A percentile compares a stretch with the other conserved stretches of the same genome.
Conservation (phyloP, 2,329 filamentous ascomycete species). For the Diaporthe citrichinensis region DNA sequence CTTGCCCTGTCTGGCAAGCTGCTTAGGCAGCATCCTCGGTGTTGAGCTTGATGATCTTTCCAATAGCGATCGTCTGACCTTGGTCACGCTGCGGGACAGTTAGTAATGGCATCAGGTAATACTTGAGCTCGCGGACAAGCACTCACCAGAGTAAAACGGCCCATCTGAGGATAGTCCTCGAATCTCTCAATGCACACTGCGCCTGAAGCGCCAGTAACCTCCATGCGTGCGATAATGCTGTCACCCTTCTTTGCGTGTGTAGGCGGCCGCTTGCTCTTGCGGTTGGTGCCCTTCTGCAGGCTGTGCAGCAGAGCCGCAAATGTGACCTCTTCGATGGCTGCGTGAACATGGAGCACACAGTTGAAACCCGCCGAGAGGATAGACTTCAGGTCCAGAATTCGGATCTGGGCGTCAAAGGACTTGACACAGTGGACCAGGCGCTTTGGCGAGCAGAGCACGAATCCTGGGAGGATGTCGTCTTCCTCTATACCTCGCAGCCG, state of each 20-base stretch:
- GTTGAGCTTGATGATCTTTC: slow-evolving; percentile 95
- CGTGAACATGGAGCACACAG: slow-evolving; percentile 97
- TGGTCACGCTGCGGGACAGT: slow-evolving; percentile 57
- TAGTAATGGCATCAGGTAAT: slow-evolving; percentile 35
- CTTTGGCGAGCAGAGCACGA: slow-evolving; percentile 95
- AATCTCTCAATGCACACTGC: slow-evolving; percentile 94
- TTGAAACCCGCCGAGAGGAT: slow-evolving; percentile 97
- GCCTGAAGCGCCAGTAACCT: slow-evolving; percentile 87
- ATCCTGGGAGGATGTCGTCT: slow-evolving; percentile 95
- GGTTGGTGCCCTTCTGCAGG: slow-evolving; percentile 91
- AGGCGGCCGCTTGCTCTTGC: slow-evolving; percentile 93
- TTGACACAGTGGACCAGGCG: slow-evolving; percentile 91
- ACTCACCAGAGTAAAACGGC: slow-evolving; percentile 84
- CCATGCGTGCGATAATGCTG: slow-evolving; percentile 91
- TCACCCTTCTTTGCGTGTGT: slow-evolving; percentile 87
- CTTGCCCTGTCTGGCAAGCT: neutral
- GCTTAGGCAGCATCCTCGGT: slow-evolving; percentile 53
- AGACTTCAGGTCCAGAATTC: slow-evolving; percentile 92
- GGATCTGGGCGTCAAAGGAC: slow-evolving; percentile 95
- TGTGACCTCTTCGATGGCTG: slow-evolving; percentile 97
- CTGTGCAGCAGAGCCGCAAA: slow-evolving; percentile 91
- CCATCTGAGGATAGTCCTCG: slow-evolving; percentile 95
- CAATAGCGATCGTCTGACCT: slow-evolving; percentile 99
- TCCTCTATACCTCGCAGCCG: slow-evolving; percentile 96
- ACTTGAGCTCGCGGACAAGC: slow-evolving; percentile 45